Evolutionary conservation across 1,284 basidiomycete genomes (phyloP).

Genomic region (Gomphus bonarii): DNA sequence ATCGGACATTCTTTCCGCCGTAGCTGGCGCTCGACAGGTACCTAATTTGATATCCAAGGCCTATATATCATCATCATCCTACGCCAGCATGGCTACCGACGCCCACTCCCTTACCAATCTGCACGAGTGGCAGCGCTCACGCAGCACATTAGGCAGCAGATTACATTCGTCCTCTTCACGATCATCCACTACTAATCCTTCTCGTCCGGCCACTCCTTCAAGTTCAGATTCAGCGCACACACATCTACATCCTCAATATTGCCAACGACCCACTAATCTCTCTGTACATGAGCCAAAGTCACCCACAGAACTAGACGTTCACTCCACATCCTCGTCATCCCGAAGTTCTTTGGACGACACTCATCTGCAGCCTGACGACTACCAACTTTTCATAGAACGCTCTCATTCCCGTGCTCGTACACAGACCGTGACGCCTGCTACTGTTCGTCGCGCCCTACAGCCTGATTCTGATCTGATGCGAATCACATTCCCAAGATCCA

Average conservation of each 20-base stretch:
- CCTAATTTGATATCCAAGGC: neutral
- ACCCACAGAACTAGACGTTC: neutral
- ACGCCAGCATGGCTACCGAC: neutral
- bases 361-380: neutral
- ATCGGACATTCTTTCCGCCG: neutral
- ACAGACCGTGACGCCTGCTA: neutral
- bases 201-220: conserved; percentile 1
- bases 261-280: neutral
- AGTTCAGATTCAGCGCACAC: neutral
- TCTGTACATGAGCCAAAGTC: neutral
- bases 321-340: neutral
- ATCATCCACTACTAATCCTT: neutral
- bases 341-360: neutral
- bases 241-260: neutral
- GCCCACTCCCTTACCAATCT: neutral
- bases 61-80: neutral
- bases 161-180: neutral
- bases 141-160: neutral
- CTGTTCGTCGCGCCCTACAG: neutral
- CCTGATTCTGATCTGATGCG: neutral
- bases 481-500: neutral
- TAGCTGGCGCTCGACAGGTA: neutral
- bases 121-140: conserved; percentile 1
- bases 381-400: neutral
- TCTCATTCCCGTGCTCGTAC: neutral